Evolutionary conservation across 1,139 yeast species (phyloP).

Genomic region (Nakaseomyces kungkrabaensis): DNA sequence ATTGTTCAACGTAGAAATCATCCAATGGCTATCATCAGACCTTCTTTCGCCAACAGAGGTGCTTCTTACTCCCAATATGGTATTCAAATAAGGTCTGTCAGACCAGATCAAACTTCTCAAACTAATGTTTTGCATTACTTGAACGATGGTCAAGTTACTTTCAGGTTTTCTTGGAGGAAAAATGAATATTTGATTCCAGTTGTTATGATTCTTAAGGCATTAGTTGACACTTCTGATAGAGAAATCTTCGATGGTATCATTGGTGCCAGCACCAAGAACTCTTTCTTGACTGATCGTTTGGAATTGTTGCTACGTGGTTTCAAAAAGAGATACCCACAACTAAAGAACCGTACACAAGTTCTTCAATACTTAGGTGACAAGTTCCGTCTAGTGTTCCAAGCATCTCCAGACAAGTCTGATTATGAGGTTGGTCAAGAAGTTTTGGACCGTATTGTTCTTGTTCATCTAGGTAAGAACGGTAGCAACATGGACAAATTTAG

Average conservation of each 20-base stretch:
- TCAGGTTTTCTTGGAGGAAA: slow-evolving; percentile 94
- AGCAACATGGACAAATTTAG: slow-evolving; percentile 70
- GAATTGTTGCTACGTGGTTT: slow-evolving; percentile 83
- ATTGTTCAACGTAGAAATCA: slow-evolving; percentile 96
- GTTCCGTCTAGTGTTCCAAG: slow-evolving; percentile 86
- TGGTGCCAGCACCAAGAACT: slow-evolving; percentile 76
- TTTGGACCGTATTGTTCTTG: slow-evolving; percentile 73
- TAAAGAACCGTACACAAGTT: slow-evolving; percentile 77
- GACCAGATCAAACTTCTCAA: slow-evolving; percentile 96
- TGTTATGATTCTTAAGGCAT: slow-evolving; percentile 82
- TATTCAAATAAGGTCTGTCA: slow-evolving; percentile 85
- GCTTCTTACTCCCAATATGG: slow-evolving; percentile 82
- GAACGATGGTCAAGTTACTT: slow-evolving; percentile 91
- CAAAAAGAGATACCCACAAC: slow-evolving; percentile 54
- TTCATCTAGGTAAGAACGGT: slow-evolving; percentile 53
- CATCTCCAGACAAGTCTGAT: slow-evolving; percentile 80
- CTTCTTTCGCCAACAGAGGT: slow-evolving; percentile 91
- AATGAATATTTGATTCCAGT: slow-evolving; percentile 93
- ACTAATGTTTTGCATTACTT: slow-evolving; percentile 92
- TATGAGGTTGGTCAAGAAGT: slow-evolving; percentile 86
- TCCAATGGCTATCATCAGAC: slow-evolving; percentile 95
- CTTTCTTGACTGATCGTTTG: slow-evolving; percentile 95
- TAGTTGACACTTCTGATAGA: slow-evolving; percentile 82
- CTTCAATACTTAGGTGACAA: slow-evolving; percentile 91
- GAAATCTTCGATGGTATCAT: slow-evolving; percentile 94